Base-by-base conservation (phyloP, 345 rosid species). In the Eucalyptus pauciflora region DNA sequence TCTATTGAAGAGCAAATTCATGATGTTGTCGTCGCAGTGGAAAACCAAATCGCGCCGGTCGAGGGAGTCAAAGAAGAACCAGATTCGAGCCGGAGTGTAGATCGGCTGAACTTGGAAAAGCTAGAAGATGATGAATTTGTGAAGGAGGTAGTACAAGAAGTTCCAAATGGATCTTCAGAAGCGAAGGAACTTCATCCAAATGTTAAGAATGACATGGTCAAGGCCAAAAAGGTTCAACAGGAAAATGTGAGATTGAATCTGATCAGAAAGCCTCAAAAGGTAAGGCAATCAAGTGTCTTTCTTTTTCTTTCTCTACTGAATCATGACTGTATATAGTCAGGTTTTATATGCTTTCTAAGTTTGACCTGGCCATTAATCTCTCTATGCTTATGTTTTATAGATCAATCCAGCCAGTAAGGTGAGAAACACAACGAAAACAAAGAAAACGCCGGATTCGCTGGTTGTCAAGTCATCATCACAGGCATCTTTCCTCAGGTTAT, bases 261-360 rank as follows among this genome's bases (percentile, higher is more conserved):
- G 91, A 91, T 64, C 27, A 94, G 91, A 89, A 91, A 79, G 87
- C 86, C 95, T 89, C 91, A 88, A 46, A 94, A 94, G 98, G 99
- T 97, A 88, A 93, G 46, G n/a, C 83, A 37, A 76, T 76, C 83
- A 76, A 76, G 83, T 20, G 83, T 37, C 83, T 37, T 37, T 76
- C 83, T 18, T 37, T 76, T 76, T 22, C 83, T 37, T 37, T 76
- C 83, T 76, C 83, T 37, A 37, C 83, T 79, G 7, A 46, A 50
- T 80, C 49, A 27, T 7, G 56, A 24, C 69, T 54, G 31, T 88
- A 27, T 29, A 64, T 41, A 17, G 49, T 50, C 49, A 2, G 50
- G 33, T 56, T 67, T n/a, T 51, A 76, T 50, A 27, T 50, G 51
- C 37, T 69, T 29, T 52, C 88, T 18, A 86, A 41, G 50, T 86